Base-by-base conservation (phyloP, 805 yeast genomes). In the Candida broadrunensis region DNA sequence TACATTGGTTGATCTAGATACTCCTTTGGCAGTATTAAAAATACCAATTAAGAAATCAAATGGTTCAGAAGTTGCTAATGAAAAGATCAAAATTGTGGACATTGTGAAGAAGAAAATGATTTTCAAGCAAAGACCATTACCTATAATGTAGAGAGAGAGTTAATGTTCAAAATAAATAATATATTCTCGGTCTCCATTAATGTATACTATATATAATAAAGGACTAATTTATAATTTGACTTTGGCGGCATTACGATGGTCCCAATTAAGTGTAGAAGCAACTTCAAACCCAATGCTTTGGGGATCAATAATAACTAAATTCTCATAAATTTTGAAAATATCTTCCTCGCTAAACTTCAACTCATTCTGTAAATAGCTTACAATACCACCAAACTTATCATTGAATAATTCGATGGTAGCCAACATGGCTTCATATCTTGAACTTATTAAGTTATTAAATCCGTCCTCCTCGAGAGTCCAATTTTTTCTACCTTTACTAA, bases 121-220 rank as follows among this genome's bases (percentile, higher is more conserved):
- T 7, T 86, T 86, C 54, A 76, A 70, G 36, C 76, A 77, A 30
- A 69, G 95, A 46, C 93, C 95, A 0, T 64, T 86, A 37, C 95
- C 95, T 4, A 80, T 85, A 37, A 84, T 85, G 90, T 83, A 56
- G 67, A 6, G n/a, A 13, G 16, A 27, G n/a, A 27, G 31, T 27
- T 14, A 13, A n/a, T n/a, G n/a, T n/a, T n/a, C n/a, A n/a, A n/a
- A n/a, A n/a, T n/a, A n/a, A n/a, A 24, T 24, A 24, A 12, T 24
- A 9, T 24, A 24, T 24, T 24, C n/a, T n/a, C n/a, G n/a, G n/a
- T n/a, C n/a, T n/a, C n/a, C n/a, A n/a, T n/a, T n/a, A 7, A 18
- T 32, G 18, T 32, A 32, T 32, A 19, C n/a, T 18, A 12, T 32
- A 32, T 32, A 12, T 9, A 9, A 9, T 14, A 5, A 32, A 20